Conservation (phyloP, 805 yeast species). For the Metschnikowia cubensis region DNA sequence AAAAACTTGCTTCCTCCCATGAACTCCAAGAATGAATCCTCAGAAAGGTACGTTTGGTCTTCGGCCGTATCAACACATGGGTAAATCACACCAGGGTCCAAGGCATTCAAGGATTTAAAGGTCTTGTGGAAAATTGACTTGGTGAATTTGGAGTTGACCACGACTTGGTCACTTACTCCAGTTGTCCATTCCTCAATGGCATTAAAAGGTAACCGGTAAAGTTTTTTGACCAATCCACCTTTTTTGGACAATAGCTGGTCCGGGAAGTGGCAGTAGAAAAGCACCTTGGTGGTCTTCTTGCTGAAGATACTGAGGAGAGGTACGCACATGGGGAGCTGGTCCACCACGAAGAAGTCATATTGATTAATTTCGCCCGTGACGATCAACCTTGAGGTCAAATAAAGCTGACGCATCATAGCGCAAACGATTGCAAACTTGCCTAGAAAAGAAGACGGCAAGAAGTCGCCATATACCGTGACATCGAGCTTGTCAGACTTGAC, state of each 20-base stretch:
- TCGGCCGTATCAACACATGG: constrained; percentile 66
- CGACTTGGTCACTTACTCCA: constrained; percentile 67
- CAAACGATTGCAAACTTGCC: constrained; percentile 75
- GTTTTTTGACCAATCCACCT: constrained; percentile 47
- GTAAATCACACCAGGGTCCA: constrained; percentile 57
- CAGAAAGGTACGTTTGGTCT: constrained; percentile 16
- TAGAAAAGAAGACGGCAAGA: constrained; percentile 63
- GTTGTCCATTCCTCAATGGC: constrained; percentile 79
- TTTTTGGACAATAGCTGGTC: constrained; percentile 74
- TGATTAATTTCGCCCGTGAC: constrained; percentile 42
- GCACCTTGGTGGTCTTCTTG: constrained; percentile 42
- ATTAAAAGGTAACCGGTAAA: constrained; percentile 84
- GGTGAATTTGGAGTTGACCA: constrained; percentile 88
- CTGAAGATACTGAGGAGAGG: constrained; percentile 60
- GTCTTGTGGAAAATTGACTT: constrained; percentile 61
- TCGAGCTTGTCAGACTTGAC: constrained; percentile 54
- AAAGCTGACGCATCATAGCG: constrained; percentile 80
- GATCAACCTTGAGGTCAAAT: constrained; percentile 48
- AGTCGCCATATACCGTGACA: constrained; percentile 78
- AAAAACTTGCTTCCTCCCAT: constrained; percentile 42
- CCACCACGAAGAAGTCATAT: constrained; percentile 77
- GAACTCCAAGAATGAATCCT: constrained; percentile 31
- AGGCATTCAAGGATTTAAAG: constrained; percentile 40
- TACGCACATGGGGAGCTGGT: constrained; percentile 80
- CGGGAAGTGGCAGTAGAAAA: constrained; percentile 96